Conservation (phyloP, 2,329 filamentous ascomycete genomes). For the Colletotrichum gigasporum region DNA sequence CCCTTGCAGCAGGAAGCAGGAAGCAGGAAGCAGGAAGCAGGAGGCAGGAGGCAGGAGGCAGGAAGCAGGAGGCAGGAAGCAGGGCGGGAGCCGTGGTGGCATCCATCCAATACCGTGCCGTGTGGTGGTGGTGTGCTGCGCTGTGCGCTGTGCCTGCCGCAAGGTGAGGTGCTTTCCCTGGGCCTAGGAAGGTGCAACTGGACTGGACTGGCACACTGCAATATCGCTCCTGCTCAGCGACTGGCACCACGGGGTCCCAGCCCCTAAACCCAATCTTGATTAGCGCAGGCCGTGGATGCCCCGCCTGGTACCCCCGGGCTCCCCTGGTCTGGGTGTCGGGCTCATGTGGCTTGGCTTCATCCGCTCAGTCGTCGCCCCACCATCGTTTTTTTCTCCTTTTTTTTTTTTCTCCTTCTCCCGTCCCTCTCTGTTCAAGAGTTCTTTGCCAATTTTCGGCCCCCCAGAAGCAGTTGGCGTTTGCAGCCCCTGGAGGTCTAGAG, state of each 20-base stretch:
- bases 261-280: neutral
- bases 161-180: too few species aligned
- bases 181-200: too few species aligned
- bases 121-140: neutral
- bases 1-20: too few species aligned
- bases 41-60: too few species aligned
- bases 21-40: too few species aligned
- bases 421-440: neutral
- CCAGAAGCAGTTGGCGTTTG: neutral
- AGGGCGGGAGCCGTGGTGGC: too few species aligned
- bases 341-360: conserved; percentile 8
- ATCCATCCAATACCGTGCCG: too few species aligned
- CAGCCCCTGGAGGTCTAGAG: neutral
- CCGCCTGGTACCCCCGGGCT: neutral
- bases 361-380: neutral
- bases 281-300: neutral
- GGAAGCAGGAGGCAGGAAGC: too few species aligned
- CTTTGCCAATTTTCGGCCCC: neutral
- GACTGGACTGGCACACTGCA: too few species aligned
- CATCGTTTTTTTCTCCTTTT: neutral
- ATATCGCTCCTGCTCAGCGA: neutral
- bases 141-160: too few species aligned
- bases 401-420: neutral
- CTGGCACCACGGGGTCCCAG: neutral
- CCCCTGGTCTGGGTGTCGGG: neutral